Base-by-base conservation (phyloP, 2,329 filamentous ascomycete genomes). In the Salinomyces thailandicus region DNA sequence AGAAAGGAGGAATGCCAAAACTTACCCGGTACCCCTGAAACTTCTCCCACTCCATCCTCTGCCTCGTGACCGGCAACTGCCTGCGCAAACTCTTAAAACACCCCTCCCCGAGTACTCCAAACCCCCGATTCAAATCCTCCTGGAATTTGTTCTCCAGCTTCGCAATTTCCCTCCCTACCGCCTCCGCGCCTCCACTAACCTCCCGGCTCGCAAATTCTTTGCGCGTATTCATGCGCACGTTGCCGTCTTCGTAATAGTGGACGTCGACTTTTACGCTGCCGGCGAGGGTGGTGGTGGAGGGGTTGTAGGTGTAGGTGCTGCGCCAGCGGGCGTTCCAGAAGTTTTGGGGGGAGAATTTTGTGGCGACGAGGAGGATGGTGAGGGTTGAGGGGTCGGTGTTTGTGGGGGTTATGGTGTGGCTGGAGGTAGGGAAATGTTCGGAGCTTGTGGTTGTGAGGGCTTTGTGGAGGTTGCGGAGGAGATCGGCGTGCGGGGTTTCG, bases 21-120 rank as follows among this genome's bases (percentile, higher is more conserved):
- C 49, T 76, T 36, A 93, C 68, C 42, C 85, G 73, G 67, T 98
- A 98, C 50, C 85, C 86, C 31, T 85, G 81, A 48, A 98, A 85
- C 70, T 94, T 95, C 62, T 98, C 89, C 91, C 91, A 98, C 65
- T 98, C 91, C 51, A 98, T 89, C 73, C 95, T 95, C 69, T 98
- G 91, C 57, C 91, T 79, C 44, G 91, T 98, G 42, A 98, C 86
- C 1, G 91, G 91, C 58, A 98, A 67, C 65, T 96, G 91, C 63
- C 91, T 77, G 56, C 91, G 77, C 59, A 98, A 64, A 2, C 79
- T 77, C 74, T 96, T 98, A 67, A 98, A 98, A 1, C 86, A 85
- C 7, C 87, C 89, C 66, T 98, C 91, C 55, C 85, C 91, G 58
- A 98, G 68, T 47, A 72, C 81, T 11, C 78, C 79, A 60, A 98